Evolutionary conservation across 202 grass and related monocot genomes (phyloP).

Genomic region (Schoenoplectus triqueter): DNA sequence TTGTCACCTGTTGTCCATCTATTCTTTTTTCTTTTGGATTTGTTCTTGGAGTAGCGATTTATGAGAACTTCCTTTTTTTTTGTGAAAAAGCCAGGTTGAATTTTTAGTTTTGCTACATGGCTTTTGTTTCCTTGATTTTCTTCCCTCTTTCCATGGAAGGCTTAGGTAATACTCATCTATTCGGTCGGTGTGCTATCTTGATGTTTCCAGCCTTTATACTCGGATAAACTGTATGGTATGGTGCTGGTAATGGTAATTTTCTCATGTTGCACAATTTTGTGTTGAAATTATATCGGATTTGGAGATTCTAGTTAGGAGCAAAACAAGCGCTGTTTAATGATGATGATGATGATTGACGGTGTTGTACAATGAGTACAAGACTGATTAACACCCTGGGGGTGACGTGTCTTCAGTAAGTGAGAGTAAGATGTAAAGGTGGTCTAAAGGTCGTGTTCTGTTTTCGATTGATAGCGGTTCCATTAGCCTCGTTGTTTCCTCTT

Average conservation of each 20-base stretch:
- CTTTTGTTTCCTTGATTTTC: constrained; percentile 10
- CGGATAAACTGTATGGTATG: background rate
- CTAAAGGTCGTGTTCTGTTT: no score
- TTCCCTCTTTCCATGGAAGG: background rate
- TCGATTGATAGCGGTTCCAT: no score
- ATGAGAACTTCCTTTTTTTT: constrained; percentile 28
- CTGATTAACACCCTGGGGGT: background rate
- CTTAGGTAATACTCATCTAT: background rate
- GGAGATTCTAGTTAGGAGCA: background rate
- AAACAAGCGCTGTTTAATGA: no score
- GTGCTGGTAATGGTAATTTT: background rate
- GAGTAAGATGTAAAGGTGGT: no score
- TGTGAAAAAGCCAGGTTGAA: constrained; percentile 14
- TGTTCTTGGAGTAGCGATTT: constrained; percentile 28
- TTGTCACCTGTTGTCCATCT: constrained; percentile 5
- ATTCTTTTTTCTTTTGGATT: constrained; percentile 25
- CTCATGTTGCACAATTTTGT: background rate
- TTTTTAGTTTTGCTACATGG: constrained; percentile 29
- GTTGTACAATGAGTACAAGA: background rate
- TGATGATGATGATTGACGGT: no score
- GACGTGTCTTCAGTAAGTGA: no score
- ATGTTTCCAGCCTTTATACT: background rate
- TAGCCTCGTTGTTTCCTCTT: no score
- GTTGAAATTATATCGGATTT: background rate
- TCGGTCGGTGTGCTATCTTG: background rate